These are phyloP conservation scores for Hemileccinum impolitum DNA, from an alignment of 768 basidiomycete species.

Conservation along the genomic window DNA sequence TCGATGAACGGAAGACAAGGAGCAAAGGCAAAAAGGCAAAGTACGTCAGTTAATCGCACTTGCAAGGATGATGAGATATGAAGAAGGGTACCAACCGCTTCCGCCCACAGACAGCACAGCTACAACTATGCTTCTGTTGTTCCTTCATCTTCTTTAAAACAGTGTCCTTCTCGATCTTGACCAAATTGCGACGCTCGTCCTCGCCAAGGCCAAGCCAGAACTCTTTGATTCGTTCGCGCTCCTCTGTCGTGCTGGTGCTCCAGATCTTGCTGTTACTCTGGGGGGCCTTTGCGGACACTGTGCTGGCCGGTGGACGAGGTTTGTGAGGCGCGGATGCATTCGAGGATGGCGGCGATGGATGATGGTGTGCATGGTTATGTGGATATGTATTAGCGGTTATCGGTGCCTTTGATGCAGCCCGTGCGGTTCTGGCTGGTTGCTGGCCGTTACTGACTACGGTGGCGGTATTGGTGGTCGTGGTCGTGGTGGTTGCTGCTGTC, in stretches of 20 bases:
- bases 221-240: conserved; percentile 95
- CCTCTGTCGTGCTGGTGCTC: conserved; percentile 89
- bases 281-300: conserved; percentile 24
- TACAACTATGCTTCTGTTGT: conserved; percentile 94
- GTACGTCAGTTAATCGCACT: conserved; percentile 21
- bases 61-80: conserved; percentile 18
- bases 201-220: conserved; percentile 96
- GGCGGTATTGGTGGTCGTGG: conserved; percentile 36
- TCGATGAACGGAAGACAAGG: conserved; percentile 12
- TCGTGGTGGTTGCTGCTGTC: conserved; percentile 18
- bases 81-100: conserved; percentile 73
- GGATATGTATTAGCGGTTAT: conserved; percentile 47
- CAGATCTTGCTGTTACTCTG: conserved; percentile 80
- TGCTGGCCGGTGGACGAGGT: conserved; percentile 26
- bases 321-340: conserved; percentile 33
- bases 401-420: conserved; percentile 58
- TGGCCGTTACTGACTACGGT: conserved; percentile 29
- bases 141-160: conserved; percentile 99
- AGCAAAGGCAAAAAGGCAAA: conserved; percentile 22
- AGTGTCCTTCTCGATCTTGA: conserved; percentile 98
- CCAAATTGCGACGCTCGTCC: conserved; percentile 84
- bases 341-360: conserved; percentile 43
- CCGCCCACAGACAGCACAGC: conserved; percentile 93
- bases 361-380: conserved; percentile 51
- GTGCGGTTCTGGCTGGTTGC: conserved; percentile 38